Percentiles rank a stretch among this genome's conserved stretches.
Evolutionary conservation across 1,284 basidiomycete species (phyloP).

Genomic region (Cutaneotrichosporon arboriforme): DNA sequence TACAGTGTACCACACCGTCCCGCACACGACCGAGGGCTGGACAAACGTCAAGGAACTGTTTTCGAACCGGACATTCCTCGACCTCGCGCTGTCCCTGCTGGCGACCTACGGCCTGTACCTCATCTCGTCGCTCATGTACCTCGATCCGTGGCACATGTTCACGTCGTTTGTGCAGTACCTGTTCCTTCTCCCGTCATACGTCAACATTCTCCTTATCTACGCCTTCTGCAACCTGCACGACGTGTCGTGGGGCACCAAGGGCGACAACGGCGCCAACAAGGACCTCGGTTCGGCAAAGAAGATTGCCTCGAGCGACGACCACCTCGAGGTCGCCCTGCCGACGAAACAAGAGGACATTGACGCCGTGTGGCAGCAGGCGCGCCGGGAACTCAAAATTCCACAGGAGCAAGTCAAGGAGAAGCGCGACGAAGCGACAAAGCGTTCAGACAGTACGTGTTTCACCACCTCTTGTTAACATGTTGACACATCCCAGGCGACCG

Average conservation of each 20-base stretch:
- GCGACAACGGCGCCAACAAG: constrained; percentile 76
- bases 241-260: constrained; percentile 84
- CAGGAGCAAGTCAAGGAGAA: constrained; percentile 63
- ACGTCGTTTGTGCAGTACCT: constrained; percentile 61
- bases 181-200: constrained; percentile 55
- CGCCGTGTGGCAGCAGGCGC: constrained; percentile 70
- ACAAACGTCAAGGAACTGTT: constrained; percentile 59
- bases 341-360: constrained; percentile 78
- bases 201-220: constrained; percentile 68
- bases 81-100: constrained; percentile 55
- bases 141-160: constrained; percentile 92
- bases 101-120: constrained; percentile 89
- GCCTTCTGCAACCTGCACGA: constrained; percentile 78
- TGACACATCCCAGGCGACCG: constrained; percentile 3
- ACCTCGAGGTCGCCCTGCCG: constrained; percentile 71
- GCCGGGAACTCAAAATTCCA: constrained; percentile 58
- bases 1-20: constrained; percentile 77
- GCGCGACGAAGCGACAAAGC: constrained; percentile 79
- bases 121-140: constrained; percentile 74
- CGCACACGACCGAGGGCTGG: constrained; percentile 68
- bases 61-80: constrained; percentile 64
- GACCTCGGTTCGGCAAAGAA: constrained; percentile 85
- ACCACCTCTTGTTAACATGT: background rate
- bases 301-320: constrained; percentile 65
- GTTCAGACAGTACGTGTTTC: constrained; percentile 57